Evolutionary conservation across 306 rosid genomes (phyloP).

Genomic region (Quercus engelmannii): DNA sequence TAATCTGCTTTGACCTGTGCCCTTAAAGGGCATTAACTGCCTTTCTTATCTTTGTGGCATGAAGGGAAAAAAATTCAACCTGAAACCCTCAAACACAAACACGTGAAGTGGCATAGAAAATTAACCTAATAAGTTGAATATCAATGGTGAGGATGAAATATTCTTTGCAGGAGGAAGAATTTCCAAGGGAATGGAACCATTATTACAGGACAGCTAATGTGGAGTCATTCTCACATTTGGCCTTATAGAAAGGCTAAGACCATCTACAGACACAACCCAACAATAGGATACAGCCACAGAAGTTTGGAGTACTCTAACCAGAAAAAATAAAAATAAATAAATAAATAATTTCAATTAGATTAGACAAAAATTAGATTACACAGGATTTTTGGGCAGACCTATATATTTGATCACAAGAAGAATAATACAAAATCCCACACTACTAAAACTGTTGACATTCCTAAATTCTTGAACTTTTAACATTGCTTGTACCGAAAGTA

Average conservation of each 20-base stretch:
- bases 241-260: neutral
- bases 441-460: no score
- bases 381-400: no score
- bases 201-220: neutral
- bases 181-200: neutral
- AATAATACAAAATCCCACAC: no score
- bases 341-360: no score
- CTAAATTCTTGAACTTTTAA: no score
- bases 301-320: no score
- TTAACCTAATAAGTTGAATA: neutral
- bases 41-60: constrained; percentile 22
- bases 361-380: no score
- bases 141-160: neutral
- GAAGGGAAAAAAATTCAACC: neutral
- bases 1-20: constrained; percentile 23
- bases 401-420: no score
- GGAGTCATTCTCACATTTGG: neutral
- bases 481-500: no score
- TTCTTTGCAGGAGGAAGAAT: neutral
- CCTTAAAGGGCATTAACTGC: constrained; percentile 5
- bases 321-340: no score
- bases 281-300: no score
- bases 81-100: neutral
- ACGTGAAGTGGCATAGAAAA: neutral
- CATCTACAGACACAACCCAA: no score